Base-by-base conservation (phyloP, 2,329 filamentous ascomycete species). In the Cryphonectria radicalis region DNA sequence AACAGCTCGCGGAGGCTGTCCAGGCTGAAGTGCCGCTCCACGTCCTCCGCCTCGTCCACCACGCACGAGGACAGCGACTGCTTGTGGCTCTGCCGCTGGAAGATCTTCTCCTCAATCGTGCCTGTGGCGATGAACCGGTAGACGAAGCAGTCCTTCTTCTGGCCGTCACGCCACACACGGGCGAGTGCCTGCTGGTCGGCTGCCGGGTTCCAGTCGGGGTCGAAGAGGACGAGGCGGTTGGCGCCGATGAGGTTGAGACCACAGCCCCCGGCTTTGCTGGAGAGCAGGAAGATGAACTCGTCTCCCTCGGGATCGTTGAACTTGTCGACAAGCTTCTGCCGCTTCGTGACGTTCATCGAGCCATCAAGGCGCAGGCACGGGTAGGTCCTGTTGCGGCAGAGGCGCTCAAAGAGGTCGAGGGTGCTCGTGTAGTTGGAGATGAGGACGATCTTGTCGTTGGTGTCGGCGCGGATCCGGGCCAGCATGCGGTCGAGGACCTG, bases 41-140 rank as follows among this genome's bases (percentile, higher is more conserved):
- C 96, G 75, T 99, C 96, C 81, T 99, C 95, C 1, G 94, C 95
- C 3, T 93, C 95, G 81, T 99, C 96, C 10, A 99, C 96, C 5
- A 99, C 96, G 76, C 95, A 98, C 0, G 94, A 97, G 0, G 95
- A 98, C 1, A 99, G 85, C 10, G 94, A 97, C 82, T 99, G 96
- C 82, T 99, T 99, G 85, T 99, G 97, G 0, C 93, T 97, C 79
- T 99, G 96, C 13, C 97, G 92, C 81, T 99, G 96, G 84, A 99
- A 99, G 76, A 99, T 98, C 84, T 99, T 99, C 82, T 99, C 96
- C 79, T 99, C 96, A 73, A 99, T 99, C 0, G 95, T 98, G 4
- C 96, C 96, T 0, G 97, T 98, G 0, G 95, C 93, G 77, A 99
- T 99, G 83, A 99, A 99, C n/a, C 96, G 93, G 81, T 99, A 99